A percentile compares a stretch with the other conserved stretches of the same genome.
Evolutionary conservation across 441 rosid species (phyloP).

Genomic region (Adansonia madagascariensis): DNA sequence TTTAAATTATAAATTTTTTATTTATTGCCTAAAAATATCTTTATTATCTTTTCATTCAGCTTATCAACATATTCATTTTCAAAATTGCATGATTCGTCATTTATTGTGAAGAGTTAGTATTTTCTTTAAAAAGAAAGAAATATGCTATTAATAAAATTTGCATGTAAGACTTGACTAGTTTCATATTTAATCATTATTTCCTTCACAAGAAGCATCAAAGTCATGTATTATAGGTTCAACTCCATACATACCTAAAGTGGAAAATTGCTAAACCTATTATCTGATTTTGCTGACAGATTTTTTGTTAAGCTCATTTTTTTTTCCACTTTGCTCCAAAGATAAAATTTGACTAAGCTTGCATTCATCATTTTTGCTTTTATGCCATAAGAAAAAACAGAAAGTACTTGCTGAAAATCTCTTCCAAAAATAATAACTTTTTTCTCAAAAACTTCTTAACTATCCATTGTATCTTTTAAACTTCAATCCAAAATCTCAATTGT

Average conservation of each 20-base stretch:
- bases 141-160: neutral
- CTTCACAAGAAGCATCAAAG: neutral
- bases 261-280: neutral
- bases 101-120: neutral
- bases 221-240: neutral
- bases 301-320: neutral
- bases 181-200: neutral
- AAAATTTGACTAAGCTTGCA: neutral
- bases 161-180: neutral
- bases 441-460: neutral
- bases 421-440: neutral
- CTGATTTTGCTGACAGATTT: neutral
- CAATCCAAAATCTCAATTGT: neutral
- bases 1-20: too few species aligned
- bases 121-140: neutral
- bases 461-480: neutral
- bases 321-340: neutral
- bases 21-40: neutral
- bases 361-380: neutral
- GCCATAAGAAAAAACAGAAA: neutral
- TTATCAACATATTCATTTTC: neutral
- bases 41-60: neutral
- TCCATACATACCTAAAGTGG: neutral
- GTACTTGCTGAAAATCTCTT: neutral
- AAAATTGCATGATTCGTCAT: neutral